Evolutionary conservation across 768 basidiomycete species (phyloP).

Genomic region (Tricholoma sp.): DNA sequence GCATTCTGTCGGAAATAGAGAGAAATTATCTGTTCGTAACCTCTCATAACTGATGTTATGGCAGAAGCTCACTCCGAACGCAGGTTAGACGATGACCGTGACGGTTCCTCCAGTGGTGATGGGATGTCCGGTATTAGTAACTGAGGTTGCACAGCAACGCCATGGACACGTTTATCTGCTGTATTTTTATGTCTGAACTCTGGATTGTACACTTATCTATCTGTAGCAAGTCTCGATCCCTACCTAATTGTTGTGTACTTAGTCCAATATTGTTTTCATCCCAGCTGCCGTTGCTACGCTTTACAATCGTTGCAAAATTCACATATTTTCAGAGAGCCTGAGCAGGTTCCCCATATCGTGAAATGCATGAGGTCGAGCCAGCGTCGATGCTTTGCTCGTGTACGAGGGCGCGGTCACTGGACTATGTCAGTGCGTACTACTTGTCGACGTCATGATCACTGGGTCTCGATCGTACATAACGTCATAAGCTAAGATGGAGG

Average conservation of each 20-base stretch:
- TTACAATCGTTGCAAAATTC: no score
- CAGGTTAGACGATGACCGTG: constrained; percentile 68
- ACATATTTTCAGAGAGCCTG: no score
- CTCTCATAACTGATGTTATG: not conserved
- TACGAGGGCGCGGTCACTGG: no score
- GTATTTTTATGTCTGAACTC: not conserved
- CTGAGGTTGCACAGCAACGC: not conserved
- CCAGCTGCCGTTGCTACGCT: not conserved
- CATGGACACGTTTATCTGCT: not conserved
- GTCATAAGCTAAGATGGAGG: no score
- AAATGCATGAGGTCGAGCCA: no score
- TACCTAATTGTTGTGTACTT: not conserved
- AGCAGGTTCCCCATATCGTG: no score
- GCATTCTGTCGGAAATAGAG: constrained; percentile 88
- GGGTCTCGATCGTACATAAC: no score
- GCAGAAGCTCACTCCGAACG: constrained; percentile 9
- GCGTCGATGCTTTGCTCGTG: no score
- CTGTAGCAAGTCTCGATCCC: not conserved
- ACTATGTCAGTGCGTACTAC: no score
- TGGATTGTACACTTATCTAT: not conserved
- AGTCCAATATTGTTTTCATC: not conserved
- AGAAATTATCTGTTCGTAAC: constrained; percentile 73
- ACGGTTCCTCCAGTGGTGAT: constrained; percentile 54
- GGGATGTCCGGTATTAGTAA: constrained; percentile 38
- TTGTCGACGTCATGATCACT: no score